Conservation (phyloP, 2,329 filamentous ascomycete genomes). For the Verticillium isaacii region DNA sequence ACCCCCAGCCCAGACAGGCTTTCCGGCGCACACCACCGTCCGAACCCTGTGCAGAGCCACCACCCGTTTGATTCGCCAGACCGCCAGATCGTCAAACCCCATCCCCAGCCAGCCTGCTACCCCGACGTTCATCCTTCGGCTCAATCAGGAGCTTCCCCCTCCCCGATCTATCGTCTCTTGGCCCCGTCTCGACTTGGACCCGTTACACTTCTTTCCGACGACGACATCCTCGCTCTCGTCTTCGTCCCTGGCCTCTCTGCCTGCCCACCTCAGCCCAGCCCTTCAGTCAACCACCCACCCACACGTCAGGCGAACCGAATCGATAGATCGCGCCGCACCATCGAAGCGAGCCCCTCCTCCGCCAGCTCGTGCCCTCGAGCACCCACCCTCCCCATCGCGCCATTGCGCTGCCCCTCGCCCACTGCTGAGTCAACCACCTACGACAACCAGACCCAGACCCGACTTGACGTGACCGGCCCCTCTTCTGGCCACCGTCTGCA, state of each 20-base stretch:
- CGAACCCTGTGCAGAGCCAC: not conserved
- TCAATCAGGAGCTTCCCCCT: slow-evolving; percentile 1
- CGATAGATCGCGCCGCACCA: not conserved
- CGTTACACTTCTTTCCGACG: not conserved
- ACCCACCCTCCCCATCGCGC: not conserved
- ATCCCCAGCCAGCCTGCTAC: not conserved
- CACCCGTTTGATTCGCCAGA: slow-evolving; percentile 1
- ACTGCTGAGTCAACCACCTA: not conserved
- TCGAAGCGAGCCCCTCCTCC: not conserved
- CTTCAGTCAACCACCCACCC: not conserved
- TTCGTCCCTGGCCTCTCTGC: not conserved
- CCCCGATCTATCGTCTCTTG: not conserved
- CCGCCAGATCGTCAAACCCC: not conserved
- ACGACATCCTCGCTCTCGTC: not conserved
- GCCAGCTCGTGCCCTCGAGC: not conserved
- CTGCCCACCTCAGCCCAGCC: not conserved
- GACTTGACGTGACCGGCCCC: not conserved
- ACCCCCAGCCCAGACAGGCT: too few relatives aligned
- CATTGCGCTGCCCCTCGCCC: not conserved
- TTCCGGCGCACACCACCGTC: not conserved
- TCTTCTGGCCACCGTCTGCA: not conserved
- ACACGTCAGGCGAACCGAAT: not conserved
- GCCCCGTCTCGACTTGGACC: not conserved
- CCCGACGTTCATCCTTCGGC: not conserved
- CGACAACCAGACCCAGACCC: not conserved